phyloP scores from a whole-genome alignment of 148 eudicot species.

The Dianthus caryophyllus region DNA sequence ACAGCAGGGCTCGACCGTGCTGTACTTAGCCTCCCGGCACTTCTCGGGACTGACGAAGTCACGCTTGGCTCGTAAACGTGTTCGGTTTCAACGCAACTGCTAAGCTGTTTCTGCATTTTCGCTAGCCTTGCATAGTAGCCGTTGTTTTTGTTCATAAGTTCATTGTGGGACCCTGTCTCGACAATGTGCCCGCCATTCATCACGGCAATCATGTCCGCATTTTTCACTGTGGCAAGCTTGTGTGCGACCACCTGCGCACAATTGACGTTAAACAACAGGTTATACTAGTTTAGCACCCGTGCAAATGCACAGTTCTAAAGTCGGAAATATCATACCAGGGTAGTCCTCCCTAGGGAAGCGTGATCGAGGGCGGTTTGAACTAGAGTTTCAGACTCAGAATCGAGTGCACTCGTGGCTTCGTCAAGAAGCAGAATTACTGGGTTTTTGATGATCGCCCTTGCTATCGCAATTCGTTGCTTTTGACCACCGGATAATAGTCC shows the following conservation, averaged over 20 bases:
- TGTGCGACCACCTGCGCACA: conserved; percentile 76
- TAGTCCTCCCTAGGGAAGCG: conserved; percentile 86
- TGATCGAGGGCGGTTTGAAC: conserved; percentile 84
- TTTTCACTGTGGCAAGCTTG: conserved; percentile 80
- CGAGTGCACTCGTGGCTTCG: conserved; percentile 96
- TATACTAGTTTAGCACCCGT: background rate
- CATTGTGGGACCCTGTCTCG: conserved; percentile 68
- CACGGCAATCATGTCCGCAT: conserved; percentile 82
- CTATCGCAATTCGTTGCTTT: conserved; percentile 89
- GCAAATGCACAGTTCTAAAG: background rate
- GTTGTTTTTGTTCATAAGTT: conserved; percentile 41
- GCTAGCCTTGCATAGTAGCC: conserved; percentile 71
- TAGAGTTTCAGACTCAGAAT: conserved; percentile 73
- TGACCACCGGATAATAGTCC: conserved; percentile 89
- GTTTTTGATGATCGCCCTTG: conserved; percentile 83
- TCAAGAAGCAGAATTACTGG: conserved; percentile 84
- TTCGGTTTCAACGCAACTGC: conserved; percentile 36
- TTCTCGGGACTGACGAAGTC: conserved; percentile 41
- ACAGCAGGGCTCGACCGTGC: conserved; percentile 52
- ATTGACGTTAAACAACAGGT: background rate
- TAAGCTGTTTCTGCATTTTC: conserved; percentile 68
- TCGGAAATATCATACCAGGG: conserved; percentile 42
- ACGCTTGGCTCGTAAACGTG: conserved; percentile 24
- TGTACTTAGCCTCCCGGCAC: conserved; percentile 52
- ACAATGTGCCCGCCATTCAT: conserved; percentile 47